Percentiles rank a stretch among this genome's conserved stretches.
Evolutionary conservation across 2,329 filamentous ascomycete species (phyloP).

Genomic region (Penicillium sp.): DNA sequence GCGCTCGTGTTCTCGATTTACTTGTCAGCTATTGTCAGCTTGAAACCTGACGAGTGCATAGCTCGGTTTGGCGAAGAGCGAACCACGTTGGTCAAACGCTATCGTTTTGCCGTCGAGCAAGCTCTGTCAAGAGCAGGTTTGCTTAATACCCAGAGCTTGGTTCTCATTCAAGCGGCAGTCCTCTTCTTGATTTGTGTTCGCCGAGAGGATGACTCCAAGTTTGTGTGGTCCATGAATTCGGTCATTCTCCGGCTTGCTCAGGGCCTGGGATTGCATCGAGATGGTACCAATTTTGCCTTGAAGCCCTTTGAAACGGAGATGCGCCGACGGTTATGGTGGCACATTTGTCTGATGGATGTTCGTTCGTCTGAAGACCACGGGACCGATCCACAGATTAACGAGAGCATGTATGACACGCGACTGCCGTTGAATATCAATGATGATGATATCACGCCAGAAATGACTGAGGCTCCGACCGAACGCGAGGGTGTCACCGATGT

Average conservation of each 20-base stretch:
- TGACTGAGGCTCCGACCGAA: conserved; percentile 50
- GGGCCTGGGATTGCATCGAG: conserved; percentile 54
- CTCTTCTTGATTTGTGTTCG: conserved; percentile 59
- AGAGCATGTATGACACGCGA: conserved; percentile 49
- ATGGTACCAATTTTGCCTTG: conserved; percentile 51
- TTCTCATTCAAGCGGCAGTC: conserved; percentile 63
- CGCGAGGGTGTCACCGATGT: conserved; percentile 56
- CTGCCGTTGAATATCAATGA: conserved; percentile 57
- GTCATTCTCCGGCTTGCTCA: conserved; percentile 46
- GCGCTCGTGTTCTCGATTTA: conserved; percentile 65
- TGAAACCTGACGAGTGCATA: conserved; percentile 44
- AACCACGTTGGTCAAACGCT: conserved; percentile 52
- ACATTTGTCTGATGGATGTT: conserved; percentile 51
- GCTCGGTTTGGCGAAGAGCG: conserved; percentile 56
- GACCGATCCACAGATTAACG: conserved; percentile 47
- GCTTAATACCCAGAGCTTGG: conserved; percentile 61
- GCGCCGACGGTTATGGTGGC: conserved; percentile 56
- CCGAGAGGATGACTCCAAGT: conserved; percentile 43
- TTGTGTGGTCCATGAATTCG: conserved; percentile 47
- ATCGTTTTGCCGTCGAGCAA: conserved; percentile 65
- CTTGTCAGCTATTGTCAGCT: conserved; percentile 54
- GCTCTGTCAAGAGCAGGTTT: conserved; percentile 64
- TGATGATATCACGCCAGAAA: conserved; percentile 52
- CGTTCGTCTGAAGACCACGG: conserved; percentile 55
- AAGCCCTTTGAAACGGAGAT: conserved; percentile 55